phyloP scores from a whole-genome alignment of 2,329 filamentous ascomycete genomes.

The Nigrospora osmanthi region DNA sequence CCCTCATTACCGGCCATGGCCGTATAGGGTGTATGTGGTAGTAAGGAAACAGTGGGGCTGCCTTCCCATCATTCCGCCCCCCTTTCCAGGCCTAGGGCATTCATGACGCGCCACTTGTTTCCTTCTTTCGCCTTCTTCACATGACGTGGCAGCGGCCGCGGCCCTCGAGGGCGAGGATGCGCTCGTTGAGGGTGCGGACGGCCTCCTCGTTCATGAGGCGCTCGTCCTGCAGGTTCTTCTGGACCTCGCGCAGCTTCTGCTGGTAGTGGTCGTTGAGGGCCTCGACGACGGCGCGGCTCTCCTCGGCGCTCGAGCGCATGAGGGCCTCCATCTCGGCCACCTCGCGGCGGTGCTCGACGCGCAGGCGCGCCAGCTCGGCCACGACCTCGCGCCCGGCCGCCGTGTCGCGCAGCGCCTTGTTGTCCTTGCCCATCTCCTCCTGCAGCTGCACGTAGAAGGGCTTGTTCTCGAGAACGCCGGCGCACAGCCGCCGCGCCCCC shows the following conservation, averaged over 20 bases:
- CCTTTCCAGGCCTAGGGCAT: too few species aligned
- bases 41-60: too few species aligned
- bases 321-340: background rate
- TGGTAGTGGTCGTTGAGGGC: slow-evolving; percentile 19
- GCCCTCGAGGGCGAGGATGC: slow-evolving; percentile 14
- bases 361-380: slow-evolving; percentile 45
- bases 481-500: slow-evolving; percentile 11
- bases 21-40: too few species aligned
- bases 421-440: slow-evolving; percentile 53
- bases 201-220: slow-evolving; percentile 17
- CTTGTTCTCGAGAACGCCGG: slow-evolving; percentile 44
- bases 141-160: slow-evolving; percentile 14
- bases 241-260: slow-evolving; percentile 11
- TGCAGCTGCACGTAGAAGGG: slow-evolving; percentile 61
- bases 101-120: too few species aligned
- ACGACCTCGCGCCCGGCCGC: slow-evolving; percentile 44
- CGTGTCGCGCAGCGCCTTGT: slow-evolving; percentile 39
- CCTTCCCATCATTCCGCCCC: too few species aligned
- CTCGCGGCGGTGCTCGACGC: slow-evolving; percentile 37
- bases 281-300: slow-evolving; percentile 14
- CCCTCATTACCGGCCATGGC: too few species aligned
- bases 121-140: slow-evolving; percentile 4
- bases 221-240: slow-evolving; percentile 17
- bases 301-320: slow-evolving; percentile 12
- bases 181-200: slow-evolving; percentile 12